Conservation (phyloP, 148 eudicot genomes). For the Vaccinium myrtillus region DNA sequence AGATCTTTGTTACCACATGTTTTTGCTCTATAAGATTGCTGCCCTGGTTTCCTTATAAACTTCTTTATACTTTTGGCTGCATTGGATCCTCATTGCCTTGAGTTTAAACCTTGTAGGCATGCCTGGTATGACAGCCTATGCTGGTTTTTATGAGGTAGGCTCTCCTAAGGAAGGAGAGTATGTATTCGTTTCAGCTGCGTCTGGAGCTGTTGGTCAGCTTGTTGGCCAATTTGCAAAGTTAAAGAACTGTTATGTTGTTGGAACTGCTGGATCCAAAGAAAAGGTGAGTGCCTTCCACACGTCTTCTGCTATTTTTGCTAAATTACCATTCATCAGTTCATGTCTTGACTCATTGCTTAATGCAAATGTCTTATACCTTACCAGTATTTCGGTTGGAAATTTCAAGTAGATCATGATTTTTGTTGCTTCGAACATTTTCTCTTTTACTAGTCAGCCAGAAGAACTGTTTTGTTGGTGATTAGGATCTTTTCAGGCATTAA, state of each 20-base stretch:
- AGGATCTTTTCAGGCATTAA: neutral
- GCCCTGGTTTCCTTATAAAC: neutral
- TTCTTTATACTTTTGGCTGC: neutral
- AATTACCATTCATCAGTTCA: neutral
- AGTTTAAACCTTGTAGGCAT: neutral
- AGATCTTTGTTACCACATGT: neutral
- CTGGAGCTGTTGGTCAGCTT: slow-evolving; percentile 9
- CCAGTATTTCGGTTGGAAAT: neutral
- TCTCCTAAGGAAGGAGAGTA: neutral
- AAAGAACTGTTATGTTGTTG: neutral
- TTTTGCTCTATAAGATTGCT: neutral
- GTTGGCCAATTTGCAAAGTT: slow-evolving; percentile 4
- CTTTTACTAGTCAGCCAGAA: neutral
- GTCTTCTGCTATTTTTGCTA: neutral
- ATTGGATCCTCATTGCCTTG: neutral
- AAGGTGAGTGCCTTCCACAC: neutral
- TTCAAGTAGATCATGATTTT: neutral
- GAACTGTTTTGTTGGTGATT: neutral
- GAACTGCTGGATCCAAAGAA: slow-evolving; percentile 9
- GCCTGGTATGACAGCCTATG: slow-evolving; percentile 3
- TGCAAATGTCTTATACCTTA: neutral
- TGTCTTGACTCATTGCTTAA: neutral
- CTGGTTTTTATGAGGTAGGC: slow-evolving; percentile 6
- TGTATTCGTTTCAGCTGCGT: neutral
- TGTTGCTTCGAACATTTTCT: neutral